Evolutionary conservation across 306 rosid genomes (phyloP), one percentile per base, ranked within the genome.

Genomic region (Oxytropis ochrocephala): DNA sequence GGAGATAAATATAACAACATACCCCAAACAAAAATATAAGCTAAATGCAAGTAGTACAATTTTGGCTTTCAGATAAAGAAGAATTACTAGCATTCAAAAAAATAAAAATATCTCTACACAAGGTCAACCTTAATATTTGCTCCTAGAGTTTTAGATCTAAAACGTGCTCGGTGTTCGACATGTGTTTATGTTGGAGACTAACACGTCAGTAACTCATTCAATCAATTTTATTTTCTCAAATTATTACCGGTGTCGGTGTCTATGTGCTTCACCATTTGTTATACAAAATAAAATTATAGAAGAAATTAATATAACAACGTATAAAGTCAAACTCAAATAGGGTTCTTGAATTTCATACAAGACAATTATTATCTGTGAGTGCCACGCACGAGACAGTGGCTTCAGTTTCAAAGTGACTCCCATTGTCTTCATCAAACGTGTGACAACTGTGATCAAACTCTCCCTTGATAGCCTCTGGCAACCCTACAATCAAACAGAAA

Each of bases 381-480:
- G 82, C 79, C 64, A 72, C 55, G 49, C 80, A 76, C 58, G 85
- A 82, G 63, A 78, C 1, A 1, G 10, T 29, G 62, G 81, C 67
- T 39, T 42, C 49, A 55, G 32, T 48, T 55, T 66, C 55, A 5
- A 68, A 44, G 64, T 11, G 53, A 51, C 13, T 72, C 61, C 56
- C 71, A 32, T 50, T 39, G 36, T 77, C 79, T 27, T 54, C 27
- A 50, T 35, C 38, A 46, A 57, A 62, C 44, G 4, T 21, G 33
- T 27, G 50, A 65, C 77, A 47, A 42, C 27, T 53, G 70, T 53
- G 36, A 49, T 35, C 35, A 46, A 56, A 7, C 61, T 11, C 83
- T 43, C n/a, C 64, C 73, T 36, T 35, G 11, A 53, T 11, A 47
- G 58, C 59, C 65, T 72, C 67, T 3, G 75, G 61, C 42, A 21